A percentile compares a stretch with the other conserved stretches of the same genome.
phyloP scores from a whole-genome alignment of 441 rosid species.

The Hura crepitans region DNA sequence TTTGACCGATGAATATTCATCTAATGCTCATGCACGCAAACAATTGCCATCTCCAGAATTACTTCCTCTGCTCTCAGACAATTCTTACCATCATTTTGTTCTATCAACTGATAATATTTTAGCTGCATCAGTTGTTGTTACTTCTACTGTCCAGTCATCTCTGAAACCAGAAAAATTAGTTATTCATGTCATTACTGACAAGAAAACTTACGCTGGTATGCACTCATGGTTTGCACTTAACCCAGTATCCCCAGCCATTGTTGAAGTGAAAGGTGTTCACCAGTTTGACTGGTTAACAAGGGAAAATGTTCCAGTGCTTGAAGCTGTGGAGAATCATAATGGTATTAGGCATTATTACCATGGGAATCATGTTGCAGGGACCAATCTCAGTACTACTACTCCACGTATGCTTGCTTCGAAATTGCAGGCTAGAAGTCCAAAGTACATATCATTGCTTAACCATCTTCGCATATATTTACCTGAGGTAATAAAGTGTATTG shows the following conservation, averaged over 20 bases:
- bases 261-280: conserved; percentile 95
- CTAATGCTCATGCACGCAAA: conserved; percentile 97
- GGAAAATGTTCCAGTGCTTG: conserved; percentile 98
- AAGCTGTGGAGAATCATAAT: conserved; percentile 89
- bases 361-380: conserved; percentile 86
- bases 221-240: conserved; percentile 99
- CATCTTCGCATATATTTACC: conserved; percentile 96
- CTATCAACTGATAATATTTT: conserved; percentile 89
- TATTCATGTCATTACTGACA: conserved; percentile 95
- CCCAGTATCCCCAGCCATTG: conserved; percentile 75
- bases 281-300: conserved; percentile 99
- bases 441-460: conserved; percentile 96
- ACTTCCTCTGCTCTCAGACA: conserved; percentile 90
- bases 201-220: conserved; percentile 99
- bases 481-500: conserved; percentile 55
- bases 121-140: conserved; percentile 97
- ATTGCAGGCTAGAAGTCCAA: conserved; percentile 96
- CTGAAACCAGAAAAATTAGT: conserved; percentile 83
- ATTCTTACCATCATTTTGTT: conserved; percentile 78
- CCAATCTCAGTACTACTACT: conserved; percentile 71
- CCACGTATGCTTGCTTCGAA: conserved; percentile 92
- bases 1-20: conserved; percentile 94
- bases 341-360: conserved; percentile 84
- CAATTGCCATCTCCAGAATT: conserved; percentile 95
- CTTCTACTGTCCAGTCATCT: conserved; percentile 81